A percentile compares a stretch with the other conserved stretches of the same genome.
These are phyloP conservation scores for Leptodermis oblonga DNA, from an alignment of 257 asterid species.

Conservation along the genomic window DNA sequence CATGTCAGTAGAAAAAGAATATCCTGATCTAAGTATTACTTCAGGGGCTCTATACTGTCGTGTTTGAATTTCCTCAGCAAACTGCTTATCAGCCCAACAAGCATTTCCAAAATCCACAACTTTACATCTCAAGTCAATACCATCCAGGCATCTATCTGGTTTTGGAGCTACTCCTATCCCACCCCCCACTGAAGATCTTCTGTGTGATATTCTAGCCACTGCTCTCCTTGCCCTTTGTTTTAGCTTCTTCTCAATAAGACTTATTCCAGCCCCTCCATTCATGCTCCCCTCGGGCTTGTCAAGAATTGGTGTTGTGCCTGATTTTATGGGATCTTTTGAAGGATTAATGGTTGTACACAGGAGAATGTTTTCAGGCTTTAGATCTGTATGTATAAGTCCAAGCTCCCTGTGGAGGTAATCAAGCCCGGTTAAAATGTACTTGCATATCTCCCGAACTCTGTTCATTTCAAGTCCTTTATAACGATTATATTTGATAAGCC, in stretches of 20 bases:
- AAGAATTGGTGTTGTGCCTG: conserved; percentile 70
- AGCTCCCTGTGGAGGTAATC: conserved; percentile 83
- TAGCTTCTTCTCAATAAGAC: conserved; percentile 71
- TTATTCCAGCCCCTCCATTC: conserved; percentile 57
- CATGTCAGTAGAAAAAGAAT: conserved; percentile 86
- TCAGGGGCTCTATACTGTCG: conserved; percentile 99
- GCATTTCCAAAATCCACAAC: conserved; percentile 99
- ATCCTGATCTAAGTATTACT: conserved; percentile 78
- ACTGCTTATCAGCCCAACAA: conserved; percentile 80
- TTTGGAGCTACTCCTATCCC: conserved; percentile 48
- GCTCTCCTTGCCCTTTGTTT: conserved; percentile 95
- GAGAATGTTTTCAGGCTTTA: conserved; percentile 94
- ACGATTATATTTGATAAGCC: conserved; percentile 65
- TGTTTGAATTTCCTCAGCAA: conserved; percentile 93
- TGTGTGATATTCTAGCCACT: conserved; percentile 80
- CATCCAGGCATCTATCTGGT: conserved; percentile 73
- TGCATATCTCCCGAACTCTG: conserved; percentile 89
- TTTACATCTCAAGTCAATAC: conserved; percentile 79
- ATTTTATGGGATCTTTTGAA: conserved; percentile 79
- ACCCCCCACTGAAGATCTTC: conserved; percentile 75
- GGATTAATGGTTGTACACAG: conserved; percentile 73
- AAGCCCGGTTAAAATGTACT: conserved; percentile 78
- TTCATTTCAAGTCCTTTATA: conserved; percentile 74
- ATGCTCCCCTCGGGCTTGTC: conserved; percentile 73
- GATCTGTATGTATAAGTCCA: conserved; percentile 82